Percentiles rank a stretch among this genome's conserved stretches.
These are phyloP conservation scores for Lachancea nothofagi DNA, from an alignment of 805 yeast genomes.

Conservation along the genomic window DNA sequence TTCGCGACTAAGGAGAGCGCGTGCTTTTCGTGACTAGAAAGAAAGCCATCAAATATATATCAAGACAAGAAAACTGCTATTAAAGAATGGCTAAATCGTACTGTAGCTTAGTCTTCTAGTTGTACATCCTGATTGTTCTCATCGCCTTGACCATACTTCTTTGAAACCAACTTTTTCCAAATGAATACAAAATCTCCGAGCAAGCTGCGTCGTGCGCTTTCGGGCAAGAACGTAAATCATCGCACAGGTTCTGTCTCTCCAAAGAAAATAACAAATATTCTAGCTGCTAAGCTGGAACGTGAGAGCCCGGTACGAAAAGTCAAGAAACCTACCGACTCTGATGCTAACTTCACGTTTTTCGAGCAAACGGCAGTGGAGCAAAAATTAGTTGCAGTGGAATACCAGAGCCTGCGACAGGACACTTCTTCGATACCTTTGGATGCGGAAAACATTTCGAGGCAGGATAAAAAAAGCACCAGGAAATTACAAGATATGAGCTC, in stretches of 20 bases:
- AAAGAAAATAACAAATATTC: neutral
- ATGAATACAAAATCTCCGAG: conserved; percentile 19
- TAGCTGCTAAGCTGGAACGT: neutral
- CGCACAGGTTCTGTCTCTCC: conserved; percentile 6
- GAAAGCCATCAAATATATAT: neutral
- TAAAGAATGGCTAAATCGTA: too few species aligned
- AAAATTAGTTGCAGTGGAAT: neutral
- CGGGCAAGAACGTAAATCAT: conserved; percentile 21
- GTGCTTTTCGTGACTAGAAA: conserved; percentile 2
- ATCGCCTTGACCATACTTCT: too few species aligned
- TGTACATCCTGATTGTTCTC: too few species aligned
- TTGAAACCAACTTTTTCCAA: too few species aligned
- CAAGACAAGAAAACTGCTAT: too few species aligned
- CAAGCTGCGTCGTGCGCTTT: conserved; percentile 21
- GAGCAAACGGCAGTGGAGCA: conserved; percentile 3
- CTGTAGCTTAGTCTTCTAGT: too few species aligned
- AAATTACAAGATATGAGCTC: neutral
- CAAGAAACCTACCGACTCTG: neutral
- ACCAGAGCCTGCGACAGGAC: neutral
- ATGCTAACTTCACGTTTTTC: neutral
- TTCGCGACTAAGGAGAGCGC: neutral
- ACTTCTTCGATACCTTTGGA: neutral
- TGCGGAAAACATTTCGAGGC: neutral
- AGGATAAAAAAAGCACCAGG: neutral
- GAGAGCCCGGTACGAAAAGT: neutral